Evolutionary conservation across 371 early-diverging fungal species (phyloP).

Genomic region (Lichtheimia corymbifera): DNA sequence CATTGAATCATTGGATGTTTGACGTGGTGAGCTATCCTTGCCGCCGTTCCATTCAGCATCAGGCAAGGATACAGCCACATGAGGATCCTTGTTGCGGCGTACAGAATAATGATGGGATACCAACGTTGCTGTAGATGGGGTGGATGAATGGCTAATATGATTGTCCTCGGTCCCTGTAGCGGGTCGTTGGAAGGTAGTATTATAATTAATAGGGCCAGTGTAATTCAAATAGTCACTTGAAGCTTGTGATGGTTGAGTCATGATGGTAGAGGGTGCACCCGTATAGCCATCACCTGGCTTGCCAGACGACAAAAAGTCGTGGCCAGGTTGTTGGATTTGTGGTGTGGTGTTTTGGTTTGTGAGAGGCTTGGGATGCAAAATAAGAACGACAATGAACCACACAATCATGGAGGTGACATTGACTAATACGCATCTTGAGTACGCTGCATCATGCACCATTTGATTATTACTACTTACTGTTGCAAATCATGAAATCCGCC

Average conservation of each 20-base stretch:
- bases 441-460: not conserved
- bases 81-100: constrained; percentile 7
- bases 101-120: constrained; percentile 10
- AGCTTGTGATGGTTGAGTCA: constrained; percentile 22
- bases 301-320: constrained; percentile 21
- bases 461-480: constrained; percentile 28
- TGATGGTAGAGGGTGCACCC: constrained; percentile 14
- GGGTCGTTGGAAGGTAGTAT: constrained; percentile 5
- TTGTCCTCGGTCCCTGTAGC: not conserved
- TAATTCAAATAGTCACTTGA: constrained; percentile 25
- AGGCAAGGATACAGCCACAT: constrained; percentile 2
- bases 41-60: constrained; percentile 7
- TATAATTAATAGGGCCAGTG: constrained; percentile 1
- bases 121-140: constrained; percentile 9
- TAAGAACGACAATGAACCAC: constrained; percentile 35
- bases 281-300: constrained; percentile 16
- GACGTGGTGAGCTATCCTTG: constrained; percentile 11
- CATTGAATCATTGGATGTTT: constrained; percentile 26
- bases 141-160: constrained; percentile 10
- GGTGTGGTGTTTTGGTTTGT: not conserved
- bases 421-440: constrained; percentile 8
- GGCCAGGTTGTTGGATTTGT: constrained; percentile 18
- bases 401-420: constrained; percentile 25
- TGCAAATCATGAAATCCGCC: constrained; percentile 51
- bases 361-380: constrained; percentile 31